Evolutionary conservation across 192 early-diverging fungal genomes (phyloP).

Genomic region (Backusella sp.): DNA sequence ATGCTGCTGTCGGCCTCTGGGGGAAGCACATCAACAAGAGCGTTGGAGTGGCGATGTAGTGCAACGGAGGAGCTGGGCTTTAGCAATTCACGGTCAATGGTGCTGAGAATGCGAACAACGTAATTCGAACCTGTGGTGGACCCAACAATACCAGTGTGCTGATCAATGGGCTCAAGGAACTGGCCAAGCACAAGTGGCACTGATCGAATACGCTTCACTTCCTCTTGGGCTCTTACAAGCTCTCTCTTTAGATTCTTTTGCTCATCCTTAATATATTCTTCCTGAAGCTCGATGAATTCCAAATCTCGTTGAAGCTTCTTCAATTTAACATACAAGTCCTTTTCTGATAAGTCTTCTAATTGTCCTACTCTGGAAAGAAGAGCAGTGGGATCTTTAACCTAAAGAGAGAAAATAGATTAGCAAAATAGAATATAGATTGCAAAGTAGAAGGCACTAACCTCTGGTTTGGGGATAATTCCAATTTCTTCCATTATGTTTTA

Average conservation of each 20-base stretch:
- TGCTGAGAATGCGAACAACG: constrained; percentile 92
- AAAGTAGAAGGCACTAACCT: constrained; percentile 10
- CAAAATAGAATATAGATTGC: not conserved
- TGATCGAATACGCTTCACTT: constrained; percentile 97
- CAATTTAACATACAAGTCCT: constrained; percentile 89
- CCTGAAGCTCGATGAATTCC: constrained; percentile 95
- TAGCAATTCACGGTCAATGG: constrained; percentile 95
- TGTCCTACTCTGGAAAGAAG: constrained; percentile 22
- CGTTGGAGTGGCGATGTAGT: constrained; percentile 95
- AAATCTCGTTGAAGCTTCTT: constrained; percentile 95
- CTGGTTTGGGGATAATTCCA: constrained; percentile 14
- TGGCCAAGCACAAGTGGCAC: constrained; percentile 99
- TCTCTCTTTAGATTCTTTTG: constrained; percentile 96
- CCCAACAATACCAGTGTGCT: constrained; percentile 92
- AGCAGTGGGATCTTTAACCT: constrained; percentile 19
- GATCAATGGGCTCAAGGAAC: constrained; percentile 96
- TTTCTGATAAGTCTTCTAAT: constrained; percentile 66
- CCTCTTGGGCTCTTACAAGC: constrained; percentile 91
- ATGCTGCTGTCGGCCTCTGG: constrained; percentile 95
- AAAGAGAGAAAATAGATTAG: not conserved
- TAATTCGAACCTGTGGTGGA: constrained; percentile 92
- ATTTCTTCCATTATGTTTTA: constrained; percentile 16
- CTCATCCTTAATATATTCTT: constrained; percentile 99
- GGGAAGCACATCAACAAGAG: constrained; percentile 95
- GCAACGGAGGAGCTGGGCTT: constrained; percentile 94